phyloP scores from a whole-genome alignment of 2,329 filamentous ascomycete species.

The Sporothrix sp. region DNA sequence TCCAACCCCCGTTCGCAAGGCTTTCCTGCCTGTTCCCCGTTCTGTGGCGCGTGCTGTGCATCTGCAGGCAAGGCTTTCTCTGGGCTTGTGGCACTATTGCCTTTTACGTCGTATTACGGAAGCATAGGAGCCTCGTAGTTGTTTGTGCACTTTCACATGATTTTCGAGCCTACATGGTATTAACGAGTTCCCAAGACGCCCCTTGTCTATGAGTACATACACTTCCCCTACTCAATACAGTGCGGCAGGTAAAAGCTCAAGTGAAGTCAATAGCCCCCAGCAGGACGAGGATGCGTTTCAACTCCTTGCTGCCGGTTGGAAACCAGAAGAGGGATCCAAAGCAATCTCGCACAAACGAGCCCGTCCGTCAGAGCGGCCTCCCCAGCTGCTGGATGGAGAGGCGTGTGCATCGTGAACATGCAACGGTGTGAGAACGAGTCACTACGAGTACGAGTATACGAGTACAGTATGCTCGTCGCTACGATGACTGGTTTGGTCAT shows the following conservation, averaged over 20 bases:
- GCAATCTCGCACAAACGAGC: not conserved
- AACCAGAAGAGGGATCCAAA: constrained; percentile 1
- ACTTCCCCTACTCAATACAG: too few species aligned
- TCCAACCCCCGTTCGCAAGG: not conserved
- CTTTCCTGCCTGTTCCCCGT: constrained; percentile 2
- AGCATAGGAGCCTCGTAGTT: too few species aligned
- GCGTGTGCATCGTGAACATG: not conserved
- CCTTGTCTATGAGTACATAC: too few species aligned
- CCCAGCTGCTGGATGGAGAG: not conserved
- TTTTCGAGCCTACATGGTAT: not conserved
- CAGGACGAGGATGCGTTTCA: too few species aligned
- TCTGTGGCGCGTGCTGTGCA: constrained; percentile 1
- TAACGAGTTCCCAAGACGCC: too few species aligned
- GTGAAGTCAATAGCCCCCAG: too few species aligned
- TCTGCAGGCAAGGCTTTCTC: constrained; percentile 9
- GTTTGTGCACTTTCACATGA: not conserved
- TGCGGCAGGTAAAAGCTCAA: too few species aligned
- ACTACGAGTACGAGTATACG: too few species aligned
- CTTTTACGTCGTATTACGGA: not conserved
- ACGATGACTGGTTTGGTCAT: not conserved
- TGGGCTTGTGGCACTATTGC: not conserved
- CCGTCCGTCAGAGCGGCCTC: not conserved
- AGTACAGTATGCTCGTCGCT: not conserved
- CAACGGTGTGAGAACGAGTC: not conserved
- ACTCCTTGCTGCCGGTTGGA: too few species aligned